phyloP scores from a whole-genome alignment of 2,329 filamentous ascomycete genomes.

The Macrophomina phaseolina region DNA sequence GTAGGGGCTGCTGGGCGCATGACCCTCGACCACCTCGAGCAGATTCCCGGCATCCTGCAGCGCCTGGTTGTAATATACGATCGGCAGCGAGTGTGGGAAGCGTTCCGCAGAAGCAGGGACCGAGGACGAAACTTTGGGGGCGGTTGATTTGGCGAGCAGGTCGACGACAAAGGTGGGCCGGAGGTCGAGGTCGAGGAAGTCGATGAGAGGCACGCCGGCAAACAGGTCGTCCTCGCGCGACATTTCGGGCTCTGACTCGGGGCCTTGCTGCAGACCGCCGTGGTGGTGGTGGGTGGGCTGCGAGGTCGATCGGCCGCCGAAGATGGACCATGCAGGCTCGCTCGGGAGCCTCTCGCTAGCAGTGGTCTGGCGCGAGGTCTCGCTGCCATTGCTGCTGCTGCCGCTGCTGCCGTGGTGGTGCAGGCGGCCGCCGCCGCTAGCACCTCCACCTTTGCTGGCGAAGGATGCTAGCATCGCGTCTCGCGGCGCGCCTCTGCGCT shows the following conservation, averaged over 20 bases:
- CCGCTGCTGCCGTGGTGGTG: neutral
- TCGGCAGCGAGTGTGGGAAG: conserved; percentile 2
- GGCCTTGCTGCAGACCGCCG: conserved; percentile 1
- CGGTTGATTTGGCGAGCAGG: neutral
- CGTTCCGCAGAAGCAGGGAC: neutral
- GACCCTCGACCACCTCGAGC: conserved; percentile 16
- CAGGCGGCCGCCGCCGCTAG: neutral
- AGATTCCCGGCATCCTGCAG: conserved; percentile 14
- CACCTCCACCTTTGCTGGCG: neutral
- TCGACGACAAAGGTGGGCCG: neutral
- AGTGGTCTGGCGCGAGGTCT: conserved; percentile 1
- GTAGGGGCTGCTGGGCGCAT: conserved; percentile 12
- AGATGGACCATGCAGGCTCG: conserved; percentile 22
- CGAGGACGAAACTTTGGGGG: neutral
- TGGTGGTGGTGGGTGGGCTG: neutral
- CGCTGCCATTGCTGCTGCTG: neutral
- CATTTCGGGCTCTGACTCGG: conserved; percentile 24
- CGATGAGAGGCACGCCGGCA: conserved; percentile 19
- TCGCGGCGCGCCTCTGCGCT: neutral
- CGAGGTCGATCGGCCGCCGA: conserved; percentile 2
- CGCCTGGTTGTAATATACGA: conserved; percentile 23
- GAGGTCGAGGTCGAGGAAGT: conserved; percentile 21
- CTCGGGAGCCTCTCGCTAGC: conserved; percentile 4
- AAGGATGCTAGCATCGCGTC: conserved; percentile 15
- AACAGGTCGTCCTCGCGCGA: conserved; percentile 17